Evolutionary conservation across 306 rosid species (phyloP).

Genomic region (Macrotyloma uniflorum): DNA sequence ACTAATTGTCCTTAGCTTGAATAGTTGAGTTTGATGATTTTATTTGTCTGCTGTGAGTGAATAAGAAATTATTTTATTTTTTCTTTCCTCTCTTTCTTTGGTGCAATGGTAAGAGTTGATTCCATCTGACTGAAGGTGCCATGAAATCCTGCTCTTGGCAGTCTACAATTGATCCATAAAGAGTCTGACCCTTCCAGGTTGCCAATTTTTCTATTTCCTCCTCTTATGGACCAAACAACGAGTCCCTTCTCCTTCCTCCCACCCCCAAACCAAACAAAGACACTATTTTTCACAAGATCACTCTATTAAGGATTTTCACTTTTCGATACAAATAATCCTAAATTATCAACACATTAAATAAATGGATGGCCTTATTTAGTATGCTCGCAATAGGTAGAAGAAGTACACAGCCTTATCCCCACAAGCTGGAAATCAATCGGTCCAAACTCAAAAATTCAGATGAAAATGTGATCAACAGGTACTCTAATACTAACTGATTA

Average conservation of each 20-base stretch:
- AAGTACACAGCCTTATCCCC: neutral
- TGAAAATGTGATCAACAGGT: neutral
- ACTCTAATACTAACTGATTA: neutral
- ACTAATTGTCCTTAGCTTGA: neutral
- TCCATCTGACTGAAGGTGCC: neutral
- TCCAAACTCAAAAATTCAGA: neutral
- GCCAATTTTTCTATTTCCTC: no score
- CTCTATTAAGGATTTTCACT: neutral
- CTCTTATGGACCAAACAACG: neutral
- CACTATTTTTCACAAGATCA: neutral
- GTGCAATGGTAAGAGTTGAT: neutral
- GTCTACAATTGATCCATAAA: neutral
- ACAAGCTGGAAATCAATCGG: neutral
- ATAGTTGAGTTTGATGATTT: neutral
- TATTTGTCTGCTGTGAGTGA: neutral
- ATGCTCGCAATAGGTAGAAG: neutral
- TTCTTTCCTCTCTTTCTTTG: neutral
- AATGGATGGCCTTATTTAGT: neutral
- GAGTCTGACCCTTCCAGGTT: neutral
- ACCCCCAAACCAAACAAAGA: no score
- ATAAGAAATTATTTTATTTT: neutral
- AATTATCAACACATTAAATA: neutral
- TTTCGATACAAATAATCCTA: neutral
- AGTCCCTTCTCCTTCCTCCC: neutral
- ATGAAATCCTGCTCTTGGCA: neutral